A percentile compares a stretch with the other conserved stretches of the same genome.
phyloP scores from a whole-genome alignment of 768 basidiomycete species.

The Lactarius tabidus region DNA sequence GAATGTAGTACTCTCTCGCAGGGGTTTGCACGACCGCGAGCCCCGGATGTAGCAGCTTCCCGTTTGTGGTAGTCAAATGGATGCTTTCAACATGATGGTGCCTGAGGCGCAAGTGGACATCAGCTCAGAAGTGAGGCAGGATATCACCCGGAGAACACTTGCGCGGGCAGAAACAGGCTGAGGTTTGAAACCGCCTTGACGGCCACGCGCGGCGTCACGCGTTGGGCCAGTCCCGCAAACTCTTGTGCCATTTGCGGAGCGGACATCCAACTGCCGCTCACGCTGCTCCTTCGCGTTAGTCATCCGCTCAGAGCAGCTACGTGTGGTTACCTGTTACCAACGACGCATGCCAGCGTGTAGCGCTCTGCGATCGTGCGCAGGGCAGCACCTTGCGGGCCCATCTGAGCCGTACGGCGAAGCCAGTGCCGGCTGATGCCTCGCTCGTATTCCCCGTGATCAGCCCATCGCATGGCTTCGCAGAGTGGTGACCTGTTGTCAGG shows the following conservation, averaged over 20 bases:
- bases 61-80: slow-evolving; percentile 49
- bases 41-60: slow-evolving; percentile 51
- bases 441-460: slow-evolving; percentile 67
- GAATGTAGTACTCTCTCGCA: slow-evolving; percentile 59
- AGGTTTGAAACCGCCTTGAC: slow-evolving; percentile 32
- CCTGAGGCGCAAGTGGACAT: slow-evolving; percentile 35
- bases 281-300: slow-evolving; percentile 35
- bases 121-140: background rate
- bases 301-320: background rate
- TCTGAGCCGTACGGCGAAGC: slow-evolving; percentile 43
- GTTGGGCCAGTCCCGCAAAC: slow-evolving; percentile 45
- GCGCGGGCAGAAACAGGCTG: slow-evolving; percentile 66
- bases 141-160: slow-evolving; percentile 27
- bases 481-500: slow-evolving; percentile 28
- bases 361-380: slow-evolving; percentile 52
- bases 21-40: slow-evolving; percentile 70
- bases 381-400: slow-evolving; percentile 40
- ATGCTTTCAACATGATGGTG: slow-evolving; percentile 76
- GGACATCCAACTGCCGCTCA: slow-evolving; percentile 69
- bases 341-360: slow-evolving; percentile 66
- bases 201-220: slow-evolving; percentile 19
- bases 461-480: slow-evolving; percentile 52
- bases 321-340: slow-evolving; percentile 58
- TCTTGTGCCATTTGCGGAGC: slow-evolving; percentile 69
- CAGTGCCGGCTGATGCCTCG: slow-evolving; percentile 65